phyloP scores from a whole-genome alignment of 805 yeast genomes.

The Suhomyces sp. region DNA sequence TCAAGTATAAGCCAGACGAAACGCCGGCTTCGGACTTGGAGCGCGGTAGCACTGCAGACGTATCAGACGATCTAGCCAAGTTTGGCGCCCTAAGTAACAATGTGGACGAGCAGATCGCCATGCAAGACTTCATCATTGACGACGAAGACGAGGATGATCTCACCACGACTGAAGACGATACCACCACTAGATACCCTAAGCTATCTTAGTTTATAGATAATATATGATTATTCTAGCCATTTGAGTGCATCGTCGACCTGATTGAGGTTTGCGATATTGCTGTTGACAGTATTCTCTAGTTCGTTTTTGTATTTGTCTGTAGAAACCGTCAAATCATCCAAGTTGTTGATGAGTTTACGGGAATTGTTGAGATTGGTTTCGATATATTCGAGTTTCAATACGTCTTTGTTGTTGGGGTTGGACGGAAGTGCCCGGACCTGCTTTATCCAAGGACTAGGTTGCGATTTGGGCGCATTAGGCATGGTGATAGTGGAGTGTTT shows the following conservation, averaged over 20 bases:
- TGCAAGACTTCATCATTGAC: conserved; percentile 27
- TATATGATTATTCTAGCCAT: conserved; percentile 15
- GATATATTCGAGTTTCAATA: conserved; percentile 33
- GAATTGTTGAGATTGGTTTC: conserved; percentile 39
- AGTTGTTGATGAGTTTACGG: conserved; percentile 27
- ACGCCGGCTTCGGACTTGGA: conserved; percentile 1
- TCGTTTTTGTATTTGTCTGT: conserved; percentile 6
- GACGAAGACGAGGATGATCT: conserved; percentile 20
- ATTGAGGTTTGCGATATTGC: conserved; percentile 16
- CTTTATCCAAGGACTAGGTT: conserved; percentile 18
- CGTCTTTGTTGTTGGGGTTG: conserved; percentile 28
- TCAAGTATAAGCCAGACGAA: conserved; percentile 45
- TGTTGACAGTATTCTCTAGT: conserved; percentile 12
- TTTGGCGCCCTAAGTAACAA: conserved; percentile 3
- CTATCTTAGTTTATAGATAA: not conserved
- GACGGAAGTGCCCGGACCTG: conserved; percentile 34
- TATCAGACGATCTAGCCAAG: not conserved
- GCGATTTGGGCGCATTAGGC: not conserved
- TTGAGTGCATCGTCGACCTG: conserved; percentile 20
- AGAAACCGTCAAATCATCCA: conserved; percentile 11
- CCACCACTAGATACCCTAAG: not conserved
- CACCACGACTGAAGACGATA: not conserved
- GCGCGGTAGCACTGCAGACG: not conserved
- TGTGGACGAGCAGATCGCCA: conserved; percentile 17
- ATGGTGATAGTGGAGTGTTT: not conserved